Base-by-base conservation (phyloP, 176 grass and related monocot genomes). In the Bromus sterilis region DNA sequence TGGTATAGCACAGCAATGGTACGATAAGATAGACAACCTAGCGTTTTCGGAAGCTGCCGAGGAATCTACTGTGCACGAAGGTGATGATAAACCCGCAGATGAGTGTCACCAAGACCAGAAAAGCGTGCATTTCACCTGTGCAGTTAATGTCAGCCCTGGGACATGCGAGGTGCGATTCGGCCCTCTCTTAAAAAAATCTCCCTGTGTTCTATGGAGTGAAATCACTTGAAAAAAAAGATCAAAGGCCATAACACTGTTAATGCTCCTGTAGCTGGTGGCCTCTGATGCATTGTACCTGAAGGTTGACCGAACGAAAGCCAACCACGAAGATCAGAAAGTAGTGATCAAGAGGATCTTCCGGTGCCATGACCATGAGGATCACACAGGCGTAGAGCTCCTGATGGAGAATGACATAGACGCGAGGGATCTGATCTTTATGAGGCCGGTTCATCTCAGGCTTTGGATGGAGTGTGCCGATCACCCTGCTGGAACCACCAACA, bases 1-100 rank as follows among this genome's bases (percentile, higher is more conserved):
- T 82, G 90, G 95, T 67, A 87, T 93, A 57, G 92, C 95, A 23
- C 95, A 93, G 49, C 90, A 93, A 68, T 98, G 90, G 92, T 98
- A 89, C 7, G 95, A 95, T 84, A 90, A 98, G 72, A 75, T 98
- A 76, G 95, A 98, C 84, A 98, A 95, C 56, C 92, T 98, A 70
- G 92, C 92, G 11, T 98, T 98, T 56, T 88, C 88, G 11, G 76
- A 84, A 82, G 78, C 59, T 49, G 31, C 76, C 1, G 86, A 89
- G 63, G 95, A 89, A 82, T 66, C 77, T 67, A 26, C 78, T 13
- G 20, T 1, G 4, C 55, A 74, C 28, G 66, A 89, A 75, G 66
- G 48, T 5, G 71, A 86, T 39, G 71, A 75, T 53, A 80, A 75
- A 46, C 57, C 75, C 26, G 53, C 75, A 49, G 73, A 83, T 28